Conservation (phyloP, 148 eudicot genomes). For the Cornus kousa region DNA sequence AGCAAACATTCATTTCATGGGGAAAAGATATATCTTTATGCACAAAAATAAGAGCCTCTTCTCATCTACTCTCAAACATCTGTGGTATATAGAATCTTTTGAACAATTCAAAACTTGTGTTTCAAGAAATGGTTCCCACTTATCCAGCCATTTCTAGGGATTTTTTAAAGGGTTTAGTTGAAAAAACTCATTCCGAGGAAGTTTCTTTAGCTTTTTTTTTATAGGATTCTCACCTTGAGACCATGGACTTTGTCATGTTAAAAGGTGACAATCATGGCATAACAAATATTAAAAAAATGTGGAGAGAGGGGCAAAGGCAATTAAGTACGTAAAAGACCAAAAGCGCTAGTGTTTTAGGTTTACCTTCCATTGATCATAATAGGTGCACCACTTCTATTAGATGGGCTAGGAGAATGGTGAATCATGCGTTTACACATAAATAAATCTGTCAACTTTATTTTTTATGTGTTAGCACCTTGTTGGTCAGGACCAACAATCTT, state of each 20-base stretch:
- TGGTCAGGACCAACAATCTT: too few relatives aligned
- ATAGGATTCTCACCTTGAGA: conserved; percentile 28
- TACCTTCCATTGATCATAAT: not conserved
- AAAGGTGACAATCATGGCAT: conserved; percentile 12
- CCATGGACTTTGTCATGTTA: conserved; percentile 10
- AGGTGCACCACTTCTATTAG: not conserved
- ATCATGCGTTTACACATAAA: too few relatives aligned
- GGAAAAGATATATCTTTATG: not conserved
- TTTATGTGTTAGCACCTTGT: too few relatives aligned
- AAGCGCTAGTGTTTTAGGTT: not conserved
- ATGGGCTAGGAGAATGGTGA: too few relatives aligned
- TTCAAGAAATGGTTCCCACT: conserved; percentile 18
- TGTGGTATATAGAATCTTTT: conserved; percentile 16
- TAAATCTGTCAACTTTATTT: too few relatives aligned
- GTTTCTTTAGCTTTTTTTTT: conserved; percentile 21
- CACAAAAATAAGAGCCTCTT: not conserved
- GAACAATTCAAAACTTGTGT: conserved; percentile 11
- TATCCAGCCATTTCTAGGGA: conserved; percentile 13
- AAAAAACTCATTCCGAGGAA: conserved; percentile 28
- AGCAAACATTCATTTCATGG: conserved; percentile 20
- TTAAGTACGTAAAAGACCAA: not conserved
- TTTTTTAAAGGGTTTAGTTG: conserved; percentile 19
- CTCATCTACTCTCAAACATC: not conserved
- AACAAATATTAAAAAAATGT: not conserved
- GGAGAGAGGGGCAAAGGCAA: not conserved